Evolutionary conservation across 352 stramenopile species (phyloP).

Genomic region (Phytophthora brassicae): DNA sequence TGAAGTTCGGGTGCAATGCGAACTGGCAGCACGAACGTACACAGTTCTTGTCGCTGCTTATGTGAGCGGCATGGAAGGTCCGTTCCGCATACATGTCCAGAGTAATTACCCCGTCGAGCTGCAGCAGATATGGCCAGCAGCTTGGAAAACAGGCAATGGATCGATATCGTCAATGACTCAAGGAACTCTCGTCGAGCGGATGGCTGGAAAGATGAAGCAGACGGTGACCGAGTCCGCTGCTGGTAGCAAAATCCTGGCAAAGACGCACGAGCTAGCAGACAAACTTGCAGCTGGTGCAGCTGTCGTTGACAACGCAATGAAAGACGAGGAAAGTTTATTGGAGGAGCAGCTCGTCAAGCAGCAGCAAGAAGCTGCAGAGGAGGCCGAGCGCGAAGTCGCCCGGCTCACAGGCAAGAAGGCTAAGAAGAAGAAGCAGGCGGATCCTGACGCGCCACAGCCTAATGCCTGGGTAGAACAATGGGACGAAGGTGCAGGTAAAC

Average conservation of each 20-base stretch:
- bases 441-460: slow-evolving; percentile 17
- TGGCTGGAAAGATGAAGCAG: slow-evolving; percentile 65
- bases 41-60: slow-evolving; percentile 88
- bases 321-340: slow-evolving; percentile 64
- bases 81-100: slow-evolving; percentile 85
- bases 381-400: slow-evolving; percentile 17
- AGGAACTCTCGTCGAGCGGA: slow-evolving; percentile 53
- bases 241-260: slow-evolving; percentile 59
- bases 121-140: slow-evolving; percentile 78
- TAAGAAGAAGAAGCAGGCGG: slow-evolving; percentile 21
- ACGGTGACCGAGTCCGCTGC: slow-evolving; percentile 60
- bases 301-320: slow-evolving; percentile 66
- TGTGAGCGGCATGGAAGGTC: slow-evolving; percentile 87
- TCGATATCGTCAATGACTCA: slow-evolving; percentile 34
- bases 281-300: slow-evolving; percentile 68
- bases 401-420: slow-evolving; percentile 32
- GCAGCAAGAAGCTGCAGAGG: slow-evolving; percentile 40
- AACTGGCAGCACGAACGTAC: slow-evolving; percentile 80
- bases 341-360: slow-evolving; percentile 60
- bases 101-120: slow-evolving; percentile 84
- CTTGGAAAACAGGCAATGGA: slow-evolving; percentile 62
- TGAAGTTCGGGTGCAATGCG: slow-evolving; percentile 79
- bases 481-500: slow-evolving; percentile 72
- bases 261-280: slow-evolving; percentile 68
- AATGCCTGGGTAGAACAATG: slow-evolving; percentile 77